These are phyloP conservation scores for Camellia oleifera DNA, from an alignment of 179 eudicot genomes.

Conservation along the genomic window DNA sequence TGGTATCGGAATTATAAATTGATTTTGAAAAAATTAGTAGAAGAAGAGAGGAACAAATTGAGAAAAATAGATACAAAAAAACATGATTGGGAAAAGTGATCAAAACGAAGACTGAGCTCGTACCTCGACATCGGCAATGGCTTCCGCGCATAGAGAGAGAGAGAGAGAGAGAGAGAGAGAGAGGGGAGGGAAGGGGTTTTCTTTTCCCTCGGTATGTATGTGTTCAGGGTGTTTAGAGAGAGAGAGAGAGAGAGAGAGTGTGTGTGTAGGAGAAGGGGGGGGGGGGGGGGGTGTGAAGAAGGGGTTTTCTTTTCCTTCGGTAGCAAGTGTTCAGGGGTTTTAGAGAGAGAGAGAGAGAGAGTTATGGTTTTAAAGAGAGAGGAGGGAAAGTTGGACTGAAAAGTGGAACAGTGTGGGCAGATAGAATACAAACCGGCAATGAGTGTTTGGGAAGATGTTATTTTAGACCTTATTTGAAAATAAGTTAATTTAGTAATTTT, in stretches of 20 bases:
- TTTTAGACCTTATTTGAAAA: too few species aligned
- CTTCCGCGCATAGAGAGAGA: background rate
- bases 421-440: too few species aligned
- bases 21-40: background rate
- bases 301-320: too few species aligned
- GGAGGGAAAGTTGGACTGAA: background rate
- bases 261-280: background rate
- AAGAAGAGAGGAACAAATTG: background rate
- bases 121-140: constrained; percentile 4
- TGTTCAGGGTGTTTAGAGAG: too few species aligned
- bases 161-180: too few species aligned
- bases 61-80: background rate
- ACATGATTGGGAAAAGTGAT: background rate
- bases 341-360: background rate
- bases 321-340: background rate
- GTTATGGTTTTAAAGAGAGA: background rate
- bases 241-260: background rate
- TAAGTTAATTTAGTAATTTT: too few species aligned
- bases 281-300: background rate
- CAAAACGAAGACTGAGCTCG: background rate
- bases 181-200: background rate
- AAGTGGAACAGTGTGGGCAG: too few species aligned
- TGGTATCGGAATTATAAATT: background rate
- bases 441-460: too few species aligned
- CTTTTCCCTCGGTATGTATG: too few species aligned